These are phyloP conservation scores for Trypanosoma avium DNA, from an alignment of 208 protist species.

Conservation along the genomic window DNA sequence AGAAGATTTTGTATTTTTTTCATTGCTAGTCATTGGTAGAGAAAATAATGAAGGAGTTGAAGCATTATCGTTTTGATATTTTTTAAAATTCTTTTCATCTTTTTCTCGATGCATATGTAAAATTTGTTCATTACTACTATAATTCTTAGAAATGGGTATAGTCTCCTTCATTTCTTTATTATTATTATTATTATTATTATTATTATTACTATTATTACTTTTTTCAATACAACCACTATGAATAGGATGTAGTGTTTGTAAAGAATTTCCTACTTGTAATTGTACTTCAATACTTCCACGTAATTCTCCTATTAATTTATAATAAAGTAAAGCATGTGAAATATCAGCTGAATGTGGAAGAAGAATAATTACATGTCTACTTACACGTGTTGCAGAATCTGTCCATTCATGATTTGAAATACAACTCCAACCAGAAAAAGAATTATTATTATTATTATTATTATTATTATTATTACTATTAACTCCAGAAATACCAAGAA, in stretches of 20 bases:
- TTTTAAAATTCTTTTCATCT: not conserved
- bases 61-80: not conserved
- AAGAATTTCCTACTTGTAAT: conserved; percentile 12
- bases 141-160: too few species aligned
- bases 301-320: not conserved
- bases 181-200: not conserved
- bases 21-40: too few species aligned
- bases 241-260: conserved; percentile 13
- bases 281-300: conserved; percentile 14
- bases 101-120: too few species aligned
- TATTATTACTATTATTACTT: not conserved
- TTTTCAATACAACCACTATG: not conserved
- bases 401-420: conserved; percentile 8
- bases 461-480: not conserved
- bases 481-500: conserved; percentile 12
- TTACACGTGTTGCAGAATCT: conserved; percentile 8
- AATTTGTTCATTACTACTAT: too few species aligned
- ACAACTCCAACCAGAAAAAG: conserved; percentile 10
- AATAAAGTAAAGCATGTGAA: conserved; percentile 16
- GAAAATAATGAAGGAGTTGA: not conserved
- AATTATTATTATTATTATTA: not conserved
- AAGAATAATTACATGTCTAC: conserved; percentile 22
- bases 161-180: not conserved
- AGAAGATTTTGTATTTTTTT: too few species aligned
- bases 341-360: conserved; percentile 19